Evolutionary conservation across 495 filamentous ascomycete species (phyloP), one percentile per base, ranked within the genome.

Genomic region (Daldinia concentrica): DNA sequence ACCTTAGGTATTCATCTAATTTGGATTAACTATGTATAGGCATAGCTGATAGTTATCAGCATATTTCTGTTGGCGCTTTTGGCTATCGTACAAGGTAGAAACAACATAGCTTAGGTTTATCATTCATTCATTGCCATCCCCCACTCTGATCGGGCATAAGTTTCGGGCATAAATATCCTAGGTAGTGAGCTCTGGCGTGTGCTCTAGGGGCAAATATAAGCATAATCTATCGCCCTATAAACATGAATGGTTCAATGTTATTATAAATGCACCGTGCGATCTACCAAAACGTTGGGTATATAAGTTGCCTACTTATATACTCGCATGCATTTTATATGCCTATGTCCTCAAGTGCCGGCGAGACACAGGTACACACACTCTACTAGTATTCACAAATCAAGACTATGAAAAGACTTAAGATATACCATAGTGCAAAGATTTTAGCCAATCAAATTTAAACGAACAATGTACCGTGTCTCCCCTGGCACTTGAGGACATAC

Each of bases 61-160:
- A 22, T 3, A 48, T 24, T 11, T 24, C 17, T 48, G 8, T 30
- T 30, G 5, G 27, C 7, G n/a, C 17, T 22, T 48, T 24, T 3
- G 19, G 8, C 43, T 48, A 48, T 48, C 19, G 43, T 12, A 24
- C 43, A 12, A 48, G 9, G 8, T 24, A 11, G 41, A 48, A 48
- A 9, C 4, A 48, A 48, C 43, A 22, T 48, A 22, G 19, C 43
- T 48, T 26, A 24, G 19, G 43, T 24, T 48, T 48, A 1, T 0
- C 24, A 22, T 48, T 24, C 43, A 48, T 48, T 48, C 19, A 48
- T 48, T 48, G 43, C 43, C 9, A 48, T 24, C 43, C 43, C 43
- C 43, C 43, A 48, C 43, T 48, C 43, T 48, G 43, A 24, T 48
- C 43, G 43, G 43, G 19, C 43, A 48, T 48, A 48, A 48, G 43